A percentile compares a stretch with the other conserved stretches of the same genome.
These are phyloP conservation scores for Solanum corneliomulleri DNA, from an alignment of 257 asterid genomes.

Conservation along the genomic window DNA sequence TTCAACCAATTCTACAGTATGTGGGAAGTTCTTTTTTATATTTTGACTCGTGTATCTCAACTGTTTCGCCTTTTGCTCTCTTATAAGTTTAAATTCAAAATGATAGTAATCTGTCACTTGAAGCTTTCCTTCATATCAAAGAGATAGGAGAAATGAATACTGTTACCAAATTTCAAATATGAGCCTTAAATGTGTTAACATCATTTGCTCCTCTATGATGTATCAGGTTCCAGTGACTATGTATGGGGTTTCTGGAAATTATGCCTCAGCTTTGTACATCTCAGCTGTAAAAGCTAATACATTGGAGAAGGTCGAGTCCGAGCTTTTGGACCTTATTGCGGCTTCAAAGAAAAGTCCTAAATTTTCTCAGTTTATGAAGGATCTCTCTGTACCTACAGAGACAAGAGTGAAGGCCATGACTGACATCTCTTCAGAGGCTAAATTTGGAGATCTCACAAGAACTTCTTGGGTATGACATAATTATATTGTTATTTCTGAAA, in stretches of 20 bases:
- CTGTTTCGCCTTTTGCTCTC: not conserved
- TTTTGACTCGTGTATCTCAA: not conserved
- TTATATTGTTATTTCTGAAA: not conserved
- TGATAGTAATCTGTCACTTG: not conserved
- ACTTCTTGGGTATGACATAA: slow-evolving; percentile 52
- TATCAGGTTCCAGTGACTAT: slow-evolving; percentile 67
- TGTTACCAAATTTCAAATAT: not conserved
- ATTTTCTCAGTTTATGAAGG: slow-evolving; percentile 77
- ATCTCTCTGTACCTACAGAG: slow-evolving; percentile 47
- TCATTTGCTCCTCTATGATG: not conserved
- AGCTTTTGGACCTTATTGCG: slow-evolving; percentile 54
- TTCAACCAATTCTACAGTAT: not conserved
- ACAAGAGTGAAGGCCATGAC: slow-evolving; percentile 54
- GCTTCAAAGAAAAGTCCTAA: slow-evolving; percentile 71
- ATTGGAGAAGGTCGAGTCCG: slow-evolving; percentile 82
- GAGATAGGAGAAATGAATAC: not conserved
- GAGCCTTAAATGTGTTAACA: not conserved
- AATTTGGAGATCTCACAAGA: slow-evolving; percentile 48
- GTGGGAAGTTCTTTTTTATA: not conserved
- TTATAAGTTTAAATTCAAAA: not conserved
- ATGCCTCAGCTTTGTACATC: slow-evolving; percentile 82
- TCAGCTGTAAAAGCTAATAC: slow-evolving; percentile 67
- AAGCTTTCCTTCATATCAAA: not conserved
- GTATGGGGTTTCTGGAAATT: slow-evolving; percentile 88
- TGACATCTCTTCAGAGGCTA: slow-evolving; percentile 55